phyloP scores from a whole-genome alignment of 176 grass and related monocot species.

The Aegilops sharonensis region DNA sequence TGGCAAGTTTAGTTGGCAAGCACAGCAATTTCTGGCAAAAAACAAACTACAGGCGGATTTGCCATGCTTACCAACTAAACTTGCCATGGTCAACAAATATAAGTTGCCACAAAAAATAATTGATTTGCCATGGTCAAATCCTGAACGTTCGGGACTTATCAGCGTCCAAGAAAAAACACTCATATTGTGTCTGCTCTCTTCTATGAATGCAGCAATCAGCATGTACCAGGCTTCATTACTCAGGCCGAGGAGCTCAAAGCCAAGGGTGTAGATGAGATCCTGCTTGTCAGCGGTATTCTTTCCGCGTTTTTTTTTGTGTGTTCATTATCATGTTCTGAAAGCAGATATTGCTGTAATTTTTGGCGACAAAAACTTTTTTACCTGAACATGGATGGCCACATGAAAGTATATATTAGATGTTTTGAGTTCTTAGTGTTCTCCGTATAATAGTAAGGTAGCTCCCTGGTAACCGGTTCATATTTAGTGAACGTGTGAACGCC shows the following conservation, averaged over 20 bases:
- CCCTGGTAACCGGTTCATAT: neutral
- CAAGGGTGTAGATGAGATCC: slow-evolving; percentile 92
- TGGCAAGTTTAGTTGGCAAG: no score
- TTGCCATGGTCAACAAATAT: no score
- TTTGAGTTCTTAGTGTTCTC: neutral
- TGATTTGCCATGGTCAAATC: no score
- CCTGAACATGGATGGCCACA: neutral
- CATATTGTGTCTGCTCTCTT: slow-evolving; percentile 21
- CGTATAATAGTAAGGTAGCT: neutral
- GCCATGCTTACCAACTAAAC: no score
- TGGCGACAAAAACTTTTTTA: neutral
- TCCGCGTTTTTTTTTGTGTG: neutral
- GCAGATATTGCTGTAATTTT: neutral
- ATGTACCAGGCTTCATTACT: slow-evolving; percentile 90
- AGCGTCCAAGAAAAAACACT: neutral
- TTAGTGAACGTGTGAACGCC: neutral
- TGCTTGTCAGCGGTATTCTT: slow-evolving; percentile 74
- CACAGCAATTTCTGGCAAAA: no score
- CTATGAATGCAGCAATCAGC: slow-evolving; percentile 59
- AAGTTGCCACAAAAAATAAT: no score
- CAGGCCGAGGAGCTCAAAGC: slow-evolving; percentile 83
- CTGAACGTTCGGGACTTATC: no score
- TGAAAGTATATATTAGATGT: neutral
- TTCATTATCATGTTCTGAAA: neutral
- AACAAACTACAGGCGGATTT: no score